phyloP scores from a whole-genome alignment of 805 yeast species.

The Suhomyces sp. region DNA sequence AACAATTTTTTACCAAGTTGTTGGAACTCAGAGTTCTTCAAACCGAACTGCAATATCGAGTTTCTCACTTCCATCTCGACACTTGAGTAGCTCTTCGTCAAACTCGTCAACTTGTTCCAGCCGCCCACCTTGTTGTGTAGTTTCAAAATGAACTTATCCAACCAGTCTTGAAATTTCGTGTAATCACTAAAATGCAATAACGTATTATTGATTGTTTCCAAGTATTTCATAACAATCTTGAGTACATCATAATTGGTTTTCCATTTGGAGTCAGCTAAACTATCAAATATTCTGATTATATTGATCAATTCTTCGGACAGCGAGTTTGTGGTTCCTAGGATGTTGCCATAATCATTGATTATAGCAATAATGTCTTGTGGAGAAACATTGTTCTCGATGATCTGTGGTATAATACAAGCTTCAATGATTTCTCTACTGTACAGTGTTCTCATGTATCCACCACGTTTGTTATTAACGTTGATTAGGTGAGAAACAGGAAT shows the following conservation, averaged over 20 bases:
- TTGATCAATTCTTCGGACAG: slow-evolving; percentile 24
- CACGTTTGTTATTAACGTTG: slow-evolving; percentile 38
- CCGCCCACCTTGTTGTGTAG: slow-evolving; percentile 22
- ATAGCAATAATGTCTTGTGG: slow-evolving; percentile 34
- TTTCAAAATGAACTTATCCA: slow-evolving; percentile 12
- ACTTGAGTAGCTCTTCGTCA: slow-evolving; percentile 12
- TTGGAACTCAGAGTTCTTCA: slow-evolving; percentile 24
- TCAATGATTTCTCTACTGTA: slow-evolving; percentile 8
- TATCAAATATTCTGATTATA: slow-evolving; percentile 28
- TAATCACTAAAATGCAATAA: slow-evolving; percentile 29
- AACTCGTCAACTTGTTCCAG: slow-evolving; percentile 22
- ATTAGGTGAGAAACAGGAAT: slow-evolving; percentile 31
- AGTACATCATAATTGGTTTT: slow-evolving; percentile 31
- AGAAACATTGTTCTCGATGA: slow-evolving; percentile 15
- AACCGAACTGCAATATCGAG: slow-evolving; percentile 40
- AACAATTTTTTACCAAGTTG: slow-evolving; percentile 39
- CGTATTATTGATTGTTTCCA: slow-evolving; percentile 32
- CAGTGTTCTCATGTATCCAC: slow-evolving; percentile 10
- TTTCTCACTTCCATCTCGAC: slow-evolving; percentile 46
- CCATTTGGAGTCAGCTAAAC: slow-evolving; percentile 20
- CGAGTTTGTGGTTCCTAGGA: slow-evolving; percentile 27
- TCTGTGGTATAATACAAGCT: slow-evolving; percentile 7
- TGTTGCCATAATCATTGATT: slow-evolving; percentile 38
- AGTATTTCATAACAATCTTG: slow-evolving; percentile 30
- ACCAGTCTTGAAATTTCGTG: slow-evolving; percentile 21